phyloP scores from a whole-genome alignment of 495 filamentous ascomycete species.

The Tuber melanosporum region DNA sequence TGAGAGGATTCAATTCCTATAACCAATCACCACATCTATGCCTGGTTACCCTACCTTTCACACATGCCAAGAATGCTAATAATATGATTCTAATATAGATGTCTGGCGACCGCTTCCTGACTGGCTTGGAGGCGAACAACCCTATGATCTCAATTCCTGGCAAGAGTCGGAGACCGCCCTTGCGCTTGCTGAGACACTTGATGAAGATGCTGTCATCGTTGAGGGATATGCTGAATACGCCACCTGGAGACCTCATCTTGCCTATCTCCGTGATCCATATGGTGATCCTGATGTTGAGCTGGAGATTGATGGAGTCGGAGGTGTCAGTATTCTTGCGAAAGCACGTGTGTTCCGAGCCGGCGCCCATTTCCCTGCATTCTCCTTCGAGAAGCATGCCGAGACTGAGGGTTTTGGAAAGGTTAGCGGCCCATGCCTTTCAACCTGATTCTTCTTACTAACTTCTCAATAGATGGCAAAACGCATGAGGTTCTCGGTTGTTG shows the following conservation, averaged over 20 bases:
- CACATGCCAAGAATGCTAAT: conserved; percentile 15
- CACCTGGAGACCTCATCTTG: conserved; percentile 95
- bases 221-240: conserved; percentile 99
- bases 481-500: conserved; percentile 94
- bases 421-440: conserved; percentile 29
- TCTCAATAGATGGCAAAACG: conserved; percentile 81
- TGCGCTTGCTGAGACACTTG: conserved; percentile 84
- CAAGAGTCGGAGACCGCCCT: conserved; percentile 97
- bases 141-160: conserved; percentile 98
- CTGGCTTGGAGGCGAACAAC: conserved; percentile 98
- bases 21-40: conserved; percentile 4
- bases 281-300: conserved; percentile 99
- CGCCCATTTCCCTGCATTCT: conserved; percentile 97
- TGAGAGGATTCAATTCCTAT: conserved; percentile 30
- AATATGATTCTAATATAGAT: conserved; percentile 51
- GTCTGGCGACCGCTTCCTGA: conserved; percentile 98
- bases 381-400: conserved; percentile 97
- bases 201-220: conserved; percentile 98
- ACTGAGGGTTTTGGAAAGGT: conserved; percentile 99
- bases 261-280: conserved; percentile 93
- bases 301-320: conserved; percentile 97
- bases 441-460: conserved; percentile 8
- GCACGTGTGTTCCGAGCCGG: conserved; percentile 88
- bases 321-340: conserved; percentile 95
- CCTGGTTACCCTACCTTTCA: background rate